Evolutionary conservation across 23 red algal genomes (phyloP).

Genomic region (Gracilaria gracilis): DNA sequence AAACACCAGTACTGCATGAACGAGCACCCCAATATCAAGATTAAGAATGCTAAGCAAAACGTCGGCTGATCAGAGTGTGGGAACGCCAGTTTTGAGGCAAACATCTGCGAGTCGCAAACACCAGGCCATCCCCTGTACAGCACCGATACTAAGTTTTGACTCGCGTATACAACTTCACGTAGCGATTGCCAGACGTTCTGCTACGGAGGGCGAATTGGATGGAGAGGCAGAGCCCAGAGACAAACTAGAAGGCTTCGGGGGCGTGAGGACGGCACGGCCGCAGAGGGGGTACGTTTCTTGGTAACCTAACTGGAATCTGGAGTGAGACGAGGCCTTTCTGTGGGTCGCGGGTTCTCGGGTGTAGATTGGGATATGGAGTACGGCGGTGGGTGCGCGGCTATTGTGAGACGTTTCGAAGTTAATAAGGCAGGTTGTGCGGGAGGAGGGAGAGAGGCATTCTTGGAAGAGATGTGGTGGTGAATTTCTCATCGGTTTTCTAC

Average conservation of each 20-base stretch:
- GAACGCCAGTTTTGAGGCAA: conserved; percentile 44
- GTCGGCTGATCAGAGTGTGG: conserved; percentile 40
- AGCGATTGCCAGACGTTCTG: conserved; percentile 56
- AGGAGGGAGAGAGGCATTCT: conserved; percentile 16
- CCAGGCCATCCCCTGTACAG: conserved; percentile 35
- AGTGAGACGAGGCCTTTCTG: conserved; percentile 8
- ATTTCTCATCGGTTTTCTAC: conserved; percentile 36
- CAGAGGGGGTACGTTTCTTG: conserved; percentile 8
- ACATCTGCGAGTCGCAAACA: conserved; percentile 45
- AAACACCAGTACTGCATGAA: conserved; percentile 52
- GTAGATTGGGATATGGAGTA: conserved; percentile 13
- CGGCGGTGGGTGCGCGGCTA: neutral
- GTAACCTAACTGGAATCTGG: conserved; percentile 57
- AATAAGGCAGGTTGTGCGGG: conserved; percentile 36
- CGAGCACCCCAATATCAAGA: conserved; percentile 57
- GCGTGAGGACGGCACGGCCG: neutral
- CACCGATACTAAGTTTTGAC: conserved; percentile 6
- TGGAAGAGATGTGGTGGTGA: conserved; percentile 6
- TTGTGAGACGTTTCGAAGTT: conserved; percentile 24
- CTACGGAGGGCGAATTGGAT: conserved; percentile 18
- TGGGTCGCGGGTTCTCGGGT: conserved; percentile 28
- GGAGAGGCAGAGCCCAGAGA: conserved; percentile 14
- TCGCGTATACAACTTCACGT: conserved; percentile 43
- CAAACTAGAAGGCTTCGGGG: conserved; percentile 2
- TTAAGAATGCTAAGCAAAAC: conserved; percentile 49